Evolutionary conservation across 441 rosid genomes (phyloP), one percentile per base, ranked within the genome.

Genomic region (Omphalea diandra): DNA sequence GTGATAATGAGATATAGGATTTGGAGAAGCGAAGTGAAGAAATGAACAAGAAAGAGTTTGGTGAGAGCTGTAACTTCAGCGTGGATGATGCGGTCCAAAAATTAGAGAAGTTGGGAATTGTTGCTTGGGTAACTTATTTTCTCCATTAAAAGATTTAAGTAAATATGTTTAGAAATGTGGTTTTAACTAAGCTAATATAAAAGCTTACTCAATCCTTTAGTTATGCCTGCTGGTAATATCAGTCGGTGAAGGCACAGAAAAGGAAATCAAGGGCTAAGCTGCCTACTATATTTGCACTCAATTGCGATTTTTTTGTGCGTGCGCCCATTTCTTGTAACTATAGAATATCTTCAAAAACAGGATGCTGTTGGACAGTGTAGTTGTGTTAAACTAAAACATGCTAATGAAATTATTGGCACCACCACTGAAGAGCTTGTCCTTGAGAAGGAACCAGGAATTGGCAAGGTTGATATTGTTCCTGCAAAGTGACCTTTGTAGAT

Each of bases 381-480:
- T 72, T 87, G 90, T 71, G 87, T 90, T 46, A 90, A 91, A 55
- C 81, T 94, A 74, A 89, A 84, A 75, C 90, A 89, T n/a, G 94
- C 98, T 9, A 94, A 94, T 38, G 98, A 94, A 76, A 90, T 89
- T 68, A 91, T 94, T 29, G 97, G 99, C 46, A 88, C 86, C 38
- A 94, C 98, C 43, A 94, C 97, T 5, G 99, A 94, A 88, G 99
- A 94, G 79, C 83, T 89, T 66, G 94, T 94, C 56, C 91, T 90
- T 2, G 87, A 85, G 88, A 90, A 88, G 59, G 87, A 72, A 71
- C 85, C 81, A 69, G 90, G 83, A 40, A 52, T 67, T n/a, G 69
- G 56, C 53, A 43, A 74, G 50, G 44, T 68, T 83, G 80, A 79
- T 18, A 38, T 49, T 43, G 41, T 35, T 66, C 35, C 20, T 14